phyloP scores from a whole-genome alignment of 2,329 filamentous ascomycete genomes.

The Ceratocystis eucalypticola region DNA sequence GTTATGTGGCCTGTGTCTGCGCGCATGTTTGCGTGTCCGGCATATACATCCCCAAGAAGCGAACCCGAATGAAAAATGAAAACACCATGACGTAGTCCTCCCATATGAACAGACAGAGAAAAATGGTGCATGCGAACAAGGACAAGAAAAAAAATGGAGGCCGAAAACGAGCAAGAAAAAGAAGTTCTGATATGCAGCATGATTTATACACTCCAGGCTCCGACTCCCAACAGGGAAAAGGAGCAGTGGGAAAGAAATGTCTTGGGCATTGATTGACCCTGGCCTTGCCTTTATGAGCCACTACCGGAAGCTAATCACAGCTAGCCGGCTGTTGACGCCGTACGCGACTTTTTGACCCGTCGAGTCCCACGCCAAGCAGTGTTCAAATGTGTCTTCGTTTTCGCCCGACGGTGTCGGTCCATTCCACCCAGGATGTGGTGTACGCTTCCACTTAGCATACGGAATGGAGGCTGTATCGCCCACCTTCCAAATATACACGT shows the following conservation, averaged over 20 bases:
- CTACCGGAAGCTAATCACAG: constrained; percentile 37
- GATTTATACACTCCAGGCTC: neutral
- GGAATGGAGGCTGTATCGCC: constrained; percentile 42
- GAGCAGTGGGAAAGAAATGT: too few relatives aligned
- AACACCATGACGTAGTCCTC: neutral
- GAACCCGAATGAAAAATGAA: neutral
- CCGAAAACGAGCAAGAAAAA: neutral
- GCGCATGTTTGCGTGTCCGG: neutral
- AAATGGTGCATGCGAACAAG: too few relatives aligned
- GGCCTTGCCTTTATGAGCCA: too few relatives aligned
- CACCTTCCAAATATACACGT: constrained; percentile 52
- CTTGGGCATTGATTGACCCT: too few relatives aligned
- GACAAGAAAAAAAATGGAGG: neutral
- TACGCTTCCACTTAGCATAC: constrained; percentile 45
- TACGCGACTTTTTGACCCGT: constrained; percentile 50
- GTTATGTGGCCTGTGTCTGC: neutral
- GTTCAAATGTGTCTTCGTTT: constrained; percentile 45
- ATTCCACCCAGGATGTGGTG: constrained; percentile 43
- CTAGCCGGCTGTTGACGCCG: constrained; percentile 45
- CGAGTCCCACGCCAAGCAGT: constrained; percentile 49
- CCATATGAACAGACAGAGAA: constrained; percentile 1
- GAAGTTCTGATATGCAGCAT: constrained; percentile 8
- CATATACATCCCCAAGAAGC: neutral
- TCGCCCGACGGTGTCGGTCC: constrained; percentile 40
- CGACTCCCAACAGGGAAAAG: neutral